A percentile compares a stretch with the other conserved stretches of the same genome.
phyloP scores from a whole-genome alignment of 1,284 basidiomycete genomes.

The Hemileccinum hortonii region DNA sequence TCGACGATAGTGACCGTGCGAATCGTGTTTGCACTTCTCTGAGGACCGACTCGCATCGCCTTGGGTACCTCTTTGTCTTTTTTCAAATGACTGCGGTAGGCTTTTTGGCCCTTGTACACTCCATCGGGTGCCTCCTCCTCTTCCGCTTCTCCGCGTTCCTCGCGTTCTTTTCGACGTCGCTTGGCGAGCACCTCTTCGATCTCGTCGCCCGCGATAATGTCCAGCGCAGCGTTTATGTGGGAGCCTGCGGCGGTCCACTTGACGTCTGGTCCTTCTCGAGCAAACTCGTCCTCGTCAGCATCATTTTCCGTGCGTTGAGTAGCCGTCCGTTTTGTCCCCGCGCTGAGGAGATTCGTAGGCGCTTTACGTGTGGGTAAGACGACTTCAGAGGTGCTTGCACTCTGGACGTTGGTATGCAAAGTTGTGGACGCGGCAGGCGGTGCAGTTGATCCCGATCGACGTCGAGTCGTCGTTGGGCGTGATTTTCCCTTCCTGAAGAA shows the following conservation, averaged over 20 bases:
- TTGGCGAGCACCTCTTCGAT: constrained; percentile 72
- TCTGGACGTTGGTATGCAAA: constrained; percentile 32
- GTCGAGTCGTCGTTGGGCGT: constrained; percentile 69
- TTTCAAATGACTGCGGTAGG: constrained; percentile 81
- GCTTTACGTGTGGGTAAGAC: constrained; percentile 72
- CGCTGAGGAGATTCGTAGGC: constrained; percentile 69
- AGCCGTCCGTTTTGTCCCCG: constrained; percentile 78
- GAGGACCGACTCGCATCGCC: constrained; percentile 88
- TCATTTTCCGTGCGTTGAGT: constrained; percentile 53
- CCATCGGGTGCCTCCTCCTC: constrained; percentile 78
- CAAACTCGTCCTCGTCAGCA: constrained; percentile 44
- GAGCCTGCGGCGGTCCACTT: constrained; percentile 76
- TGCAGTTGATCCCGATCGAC: constrained; percentile 52
- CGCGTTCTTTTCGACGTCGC: constrained; percentile 52
- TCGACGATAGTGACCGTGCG: constrained; percentile 94
- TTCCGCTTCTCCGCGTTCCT: constrained; percentile 54
- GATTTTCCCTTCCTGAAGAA: constrained; percentile 86
- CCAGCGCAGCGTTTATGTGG: constrained; percentile 64
- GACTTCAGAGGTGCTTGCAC: constrained; percentile 55
- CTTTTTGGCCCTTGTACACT: constrained; percentile 81
- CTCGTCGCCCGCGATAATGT: constrained; percentile 78
- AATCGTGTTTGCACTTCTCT: constrained; percentile 81
- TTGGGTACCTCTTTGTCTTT: constrained; percentile 81
- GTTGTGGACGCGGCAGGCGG: constrained; percentile 29
- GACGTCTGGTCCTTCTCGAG: constrained; percentile 68